Base-by-base conservation (phyloP, 139 green algal genomes). In the Zygnema cylindricum region DNA sequence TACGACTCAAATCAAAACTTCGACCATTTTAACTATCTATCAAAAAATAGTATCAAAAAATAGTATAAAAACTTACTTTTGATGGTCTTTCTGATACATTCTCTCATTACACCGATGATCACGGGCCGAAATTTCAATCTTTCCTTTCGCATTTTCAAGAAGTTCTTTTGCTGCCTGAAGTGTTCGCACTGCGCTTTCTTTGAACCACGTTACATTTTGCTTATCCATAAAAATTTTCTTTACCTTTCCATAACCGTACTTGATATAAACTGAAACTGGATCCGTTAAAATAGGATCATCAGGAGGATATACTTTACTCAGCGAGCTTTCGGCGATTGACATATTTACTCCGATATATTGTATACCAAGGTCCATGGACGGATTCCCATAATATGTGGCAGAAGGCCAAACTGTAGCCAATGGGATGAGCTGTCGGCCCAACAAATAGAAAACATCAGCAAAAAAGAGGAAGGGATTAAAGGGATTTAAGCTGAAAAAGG, bases 201-300 rank as follows among this genome's bases (percentile, higher is more conserved):
- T 16, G 36, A 16, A 79, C 36, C 36, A 43, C 7, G 71, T 79
- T 11, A 79, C 71, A 16, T 79, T 79, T 16, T 79, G 71, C 3
- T 79, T 79, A 16, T 3, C 38, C 36, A 79, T 41, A 16, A 40
- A 79, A 43, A 79, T 79, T 54, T 79, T 16, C 71, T 43, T 54
- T 25, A 41, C 71, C 16, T 79, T 79, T 41, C 11, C 71, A 11
- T 43, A 79, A 7, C 49, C 49, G 16, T 25, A 63, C 7, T 63
- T 63, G 7, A 63, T 25, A 63, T 63, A 63, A 16, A 79, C 38
- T 25, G 71, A 79, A 16, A 54, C 7, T 25, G 71, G 71, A 33
- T 84, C 77, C 77, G 30, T 55, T 3, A 84, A 35, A 39, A 84
- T 33, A 2, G 77, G 77, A 33, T 84, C 77, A 7, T 84, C 77